Evolutionary conservation across 345 rosid genomes (phyloP).

Genomic region (Hibiscus mutabilis): DNA sequence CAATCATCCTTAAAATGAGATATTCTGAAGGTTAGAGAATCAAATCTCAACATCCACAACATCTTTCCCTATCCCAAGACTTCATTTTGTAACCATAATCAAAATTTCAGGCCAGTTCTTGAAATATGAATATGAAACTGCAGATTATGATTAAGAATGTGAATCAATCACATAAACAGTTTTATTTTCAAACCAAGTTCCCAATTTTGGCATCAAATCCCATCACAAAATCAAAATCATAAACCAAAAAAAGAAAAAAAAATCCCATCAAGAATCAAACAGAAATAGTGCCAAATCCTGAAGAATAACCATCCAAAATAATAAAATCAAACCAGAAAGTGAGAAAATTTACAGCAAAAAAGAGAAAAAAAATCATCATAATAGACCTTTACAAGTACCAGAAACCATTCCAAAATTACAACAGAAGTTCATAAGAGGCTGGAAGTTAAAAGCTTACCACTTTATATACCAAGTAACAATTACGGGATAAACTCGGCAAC

Average conservation of each 20-base stretch:
- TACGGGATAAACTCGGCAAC: background rate
- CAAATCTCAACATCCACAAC: background rate
- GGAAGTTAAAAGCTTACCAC: slow-evolving; percentile 14
- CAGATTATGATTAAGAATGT: background rate
- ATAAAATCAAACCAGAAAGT: background rate
- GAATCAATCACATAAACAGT: background rate
- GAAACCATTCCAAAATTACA: background rate
- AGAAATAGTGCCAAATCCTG: background rate
- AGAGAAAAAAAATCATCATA: background rate
- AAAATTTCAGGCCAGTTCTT: too few relatives aligned
- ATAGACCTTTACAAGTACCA: background rate
- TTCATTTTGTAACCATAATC: background rate
- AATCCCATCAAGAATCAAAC: slow-evolving; percentile 1
- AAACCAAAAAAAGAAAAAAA: background rate
- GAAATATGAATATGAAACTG: background rate
- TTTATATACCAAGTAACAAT: background rate
- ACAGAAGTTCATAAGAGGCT: background rate
- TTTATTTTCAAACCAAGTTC: background rate
- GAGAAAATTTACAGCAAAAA: background rate
- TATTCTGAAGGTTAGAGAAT: background rate
- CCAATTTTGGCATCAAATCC: background rate
- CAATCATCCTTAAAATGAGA: background rate
- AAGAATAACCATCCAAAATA: background rate
- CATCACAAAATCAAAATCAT: background rate
- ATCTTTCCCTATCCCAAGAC: background rate